These are phyloP conservation scores for Penicillium sp. DNA, from an alignment of 2,329 filamentous ascomycete genomes.

Conservation along the genomic window DNA sequence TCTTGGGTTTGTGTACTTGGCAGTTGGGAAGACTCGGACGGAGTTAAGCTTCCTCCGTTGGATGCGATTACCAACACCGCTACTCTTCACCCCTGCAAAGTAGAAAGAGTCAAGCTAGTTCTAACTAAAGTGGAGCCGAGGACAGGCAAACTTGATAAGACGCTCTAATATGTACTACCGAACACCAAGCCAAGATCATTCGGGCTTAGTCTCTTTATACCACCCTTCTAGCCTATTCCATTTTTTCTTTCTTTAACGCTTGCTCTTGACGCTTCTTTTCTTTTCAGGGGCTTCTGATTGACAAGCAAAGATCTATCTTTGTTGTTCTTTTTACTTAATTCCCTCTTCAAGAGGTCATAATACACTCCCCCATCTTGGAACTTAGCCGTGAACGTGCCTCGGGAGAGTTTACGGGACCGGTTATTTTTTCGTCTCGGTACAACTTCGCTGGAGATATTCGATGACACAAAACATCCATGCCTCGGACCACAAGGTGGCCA, in stretches of 20 bases:
- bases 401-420: background rate
- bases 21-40: background rate
- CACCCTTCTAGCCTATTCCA: background rate
- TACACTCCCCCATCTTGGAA: background rate
- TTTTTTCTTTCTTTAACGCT: background rate
- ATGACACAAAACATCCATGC: background rate
- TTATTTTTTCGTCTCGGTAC: background rate
- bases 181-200: constrained; percentile 2
- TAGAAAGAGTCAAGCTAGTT: too few species aligned
- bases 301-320: background rate
- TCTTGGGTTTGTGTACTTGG: background rate
- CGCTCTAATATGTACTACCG: background rate
- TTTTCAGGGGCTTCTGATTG: background rate
- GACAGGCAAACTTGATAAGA: background rate
- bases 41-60: background rate
- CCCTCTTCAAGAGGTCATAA: background rate
- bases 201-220: constrained; percentile 1
- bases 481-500: constrained; percentile 22
- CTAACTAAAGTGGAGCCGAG: background rate
- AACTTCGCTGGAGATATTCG: background rate
- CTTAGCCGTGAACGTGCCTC: background rate
- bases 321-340: background rate
- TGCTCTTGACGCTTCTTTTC: too few species aligned
- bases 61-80: background rate
- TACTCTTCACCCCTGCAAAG: background rate